A percentile compares a stretch with the other conserved stretches of the same genome.
phyloP scores from a whole-genome alignment of 192 early-diverging fungal genomes.

The Coemansia biformis region DNA sequence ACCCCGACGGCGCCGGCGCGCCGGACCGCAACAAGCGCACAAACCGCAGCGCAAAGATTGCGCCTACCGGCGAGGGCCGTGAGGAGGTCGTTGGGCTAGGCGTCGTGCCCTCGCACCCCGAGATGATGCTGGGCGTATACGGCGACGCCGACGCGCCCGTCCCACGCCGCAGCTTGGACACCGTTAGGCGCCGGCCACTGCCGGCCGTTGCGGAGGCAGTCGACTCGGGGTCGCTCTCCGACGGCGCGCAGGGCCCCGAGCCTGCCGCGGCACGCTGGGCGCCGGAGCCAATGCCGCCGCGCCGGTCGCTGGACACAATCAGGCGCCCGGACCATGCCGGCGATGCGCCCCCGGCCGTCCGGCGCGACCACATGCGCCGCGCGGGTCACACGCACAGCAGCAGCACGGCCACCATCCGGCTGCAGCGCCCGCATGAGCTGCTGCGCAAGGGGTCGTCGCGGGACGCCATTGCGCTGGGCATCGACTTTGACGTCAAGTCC shows the following conservation, averaged over 20 bases:
- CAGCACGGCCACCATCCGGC: conserved; percentile 47
- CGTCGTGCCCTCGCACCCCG: conserved; percentile 33
- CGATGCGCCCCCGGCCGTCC: too few relatives aligned
- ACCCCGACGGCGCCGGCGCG: conserved; percentile 9
- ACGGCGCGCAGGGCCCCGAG: conserved; percentile 12
- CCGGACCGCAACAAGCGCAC: conserved; percentile 21
- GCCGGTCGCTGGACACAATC: conserved; percentile 37
- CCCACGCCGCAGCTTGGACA: conserved; percentile 14
- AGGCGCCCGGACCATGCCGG: not conserved
- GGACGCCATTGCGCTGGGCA: conserved; percentile 42
- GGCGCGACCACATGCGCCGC: conserved; percentile 6
- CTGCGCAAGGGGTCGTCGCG: conserved; percentile 44
- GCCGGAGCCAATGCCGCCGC: conserved; percentile 22
- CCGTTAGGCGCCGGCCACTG: conserved; percentile 14
- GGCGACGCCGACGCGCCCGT: not conserved
- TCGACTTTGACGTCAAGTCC: conserved; percentile 44
- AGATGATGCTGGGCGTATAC: conserved; percentile 21
- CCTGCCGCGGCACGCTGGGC: conserved; percentile 5
- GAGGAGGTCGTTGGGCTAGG: conserved; percentile 45
- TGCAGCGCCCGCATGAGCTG: conserved; percentile 48
- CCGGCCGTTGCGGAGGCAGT: conserved; percentile 19
- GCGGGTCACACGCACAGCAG: conserved; percentile 30
- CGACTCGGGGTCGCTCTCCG: conserved; percentile 36
- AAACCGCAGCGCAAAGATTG: conserved; percentile 35
- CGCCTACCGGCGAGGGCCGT: conserved; percentile 30